These are phyloP conservation scores for Dioscorea dumetorum DNA, from an alignment of 106 monocot genomes.

Conservation along the genomic window DNA sequence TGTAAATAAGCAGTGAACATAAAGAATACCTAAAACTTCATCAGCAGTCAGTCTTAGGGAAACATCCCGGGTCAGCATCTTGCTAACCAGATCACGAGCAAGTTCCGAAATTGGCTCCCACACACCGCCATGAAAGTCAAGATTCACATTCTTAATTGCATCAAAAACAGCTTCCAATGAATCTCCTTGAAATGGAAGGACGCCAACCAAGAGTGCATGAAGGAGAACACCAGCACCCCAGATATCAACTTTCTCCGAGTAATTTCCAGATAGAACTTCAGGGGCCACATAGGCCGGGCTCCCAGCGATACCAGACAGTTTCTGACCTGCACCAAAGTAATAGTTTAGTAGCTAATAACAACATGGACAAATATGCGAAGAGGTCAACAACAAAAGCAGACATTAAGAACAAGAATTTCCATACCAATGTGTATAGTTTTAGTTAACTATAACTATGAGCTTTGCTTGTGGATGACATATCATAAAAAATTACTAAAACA, in stretches of 20 bases:
- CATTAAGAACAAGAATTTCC: too few relatives aligned
- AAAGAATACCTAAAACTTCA: slow-evolving; percentile 60
- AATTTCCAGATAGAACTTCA: slow-evolving; percentile 82
- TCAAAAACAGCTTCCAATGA: slow-evolving; percentile 72
- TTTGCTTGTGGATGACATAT: neutral
- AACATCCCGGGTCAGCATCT: slow-evolving; percentile 78
- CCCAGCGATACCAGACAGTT: slow-evolving; percentile 74
- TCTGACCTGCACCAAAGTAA: slow-evolving; percentile 56
- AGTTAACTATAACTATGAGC: too few relatives aligned
- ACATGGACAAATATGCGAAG: too few relatives aligned
- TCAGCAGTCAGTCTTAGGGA: slow-evolving; percentile 61
- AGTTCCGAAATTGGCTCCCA: slow-evolving; percentile 67
- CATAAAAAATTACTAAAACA: too few relatives aligned
- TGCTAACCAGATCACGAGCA: slow-evolving; percentile 60
- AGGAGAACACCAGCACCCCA: slow-evolving; percentile 93
- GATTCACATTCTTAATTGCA: slow-evolving; percentile 65
- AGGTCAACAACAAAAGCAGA: too few relatives aligned
- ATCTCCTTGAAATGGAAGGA: slow-evolving; percentile 74
- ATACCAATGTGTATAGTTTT: too few relatives aligned
- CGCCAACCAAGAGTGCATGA: slow-evolving; percentile 69
- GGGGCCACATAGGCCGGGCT: slow-evolving; percentile 97
- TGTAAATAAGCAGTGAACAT: neutral
- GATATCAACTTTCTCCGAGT: slow-evolving; percentile 85
- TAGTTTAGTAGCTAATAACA: too few relatives aligned
- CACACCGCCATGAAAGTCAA: slow-evolving; percentile 43